Evolutionary conservation across 352 stramenopile species (phyloP).

Genomic region (Aphanomyces stellatus): DNA sequence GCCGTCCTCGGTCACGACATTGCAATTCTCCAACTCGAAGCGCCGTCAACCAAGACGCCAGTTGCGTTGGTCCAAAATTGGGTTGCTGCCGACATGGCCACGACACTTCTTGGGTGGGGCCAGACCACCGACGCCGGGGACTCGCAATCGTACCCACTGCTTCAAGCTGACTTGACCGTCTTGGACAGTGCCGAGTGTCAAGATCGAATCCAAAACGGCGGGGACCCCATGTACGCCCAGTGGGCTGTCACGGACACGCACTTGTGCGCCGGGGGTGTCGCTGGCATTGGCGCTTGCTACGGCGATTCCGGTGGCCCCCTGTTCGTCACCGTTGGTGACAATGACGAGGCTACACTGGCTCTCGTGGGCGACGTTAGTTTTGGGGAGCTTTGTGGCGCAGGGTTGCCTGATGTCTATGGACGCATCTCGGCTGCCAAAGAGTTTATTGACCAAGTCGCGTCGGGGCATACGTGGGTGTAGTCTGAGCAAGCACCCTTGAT

Average conservation of each 20-base stretch:
- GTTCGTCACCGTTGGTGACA: not conserved
- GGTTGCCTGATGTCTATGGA: not conserved
- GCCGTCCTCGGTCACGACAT: slow-evolving; percentile 44
- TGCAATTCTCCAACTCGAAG: slow-evolving; percentile 43
- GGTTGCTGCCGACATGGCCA: slow-evolving; percentile 31
- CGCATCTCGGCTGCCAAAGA: not conserved
- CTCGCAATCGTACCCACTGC: not conserved
- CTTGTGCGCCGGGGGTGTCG: not conserved
- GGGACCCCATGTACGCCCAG: not conserved
- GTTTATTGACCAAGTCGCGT: not conserved
- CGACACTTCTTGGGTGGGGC: slow-evolving; percentile 23
- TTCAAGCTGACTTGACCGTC: not conserved
- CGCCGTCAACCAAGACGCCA: slow-evolving; percentile 28
- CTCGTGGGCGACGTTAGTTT: not conserved
- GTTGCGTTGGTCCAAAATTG: slow-evolving; percentile 23
- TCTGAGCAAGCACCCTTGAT: no score
- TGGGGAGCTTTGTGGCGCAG: not conserved
- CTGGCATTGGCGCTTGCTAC: not conserved
- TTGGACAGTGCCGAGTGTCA: not conserved
- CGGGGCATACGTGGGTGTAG: not conserved
- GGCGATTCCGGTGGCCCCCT: not conserved
- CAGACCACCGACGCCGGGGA: not conserved
- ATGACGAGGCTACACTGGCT: no score
- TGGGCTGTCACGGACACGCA: not conserved
- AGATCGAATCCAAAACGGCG: not conserved